These are phyloP conservation scores for Fusarium sublunatum DNA, from an alignment of 2,329 filamentous ascomycete species.

Conservation along the genomic window DNA sequence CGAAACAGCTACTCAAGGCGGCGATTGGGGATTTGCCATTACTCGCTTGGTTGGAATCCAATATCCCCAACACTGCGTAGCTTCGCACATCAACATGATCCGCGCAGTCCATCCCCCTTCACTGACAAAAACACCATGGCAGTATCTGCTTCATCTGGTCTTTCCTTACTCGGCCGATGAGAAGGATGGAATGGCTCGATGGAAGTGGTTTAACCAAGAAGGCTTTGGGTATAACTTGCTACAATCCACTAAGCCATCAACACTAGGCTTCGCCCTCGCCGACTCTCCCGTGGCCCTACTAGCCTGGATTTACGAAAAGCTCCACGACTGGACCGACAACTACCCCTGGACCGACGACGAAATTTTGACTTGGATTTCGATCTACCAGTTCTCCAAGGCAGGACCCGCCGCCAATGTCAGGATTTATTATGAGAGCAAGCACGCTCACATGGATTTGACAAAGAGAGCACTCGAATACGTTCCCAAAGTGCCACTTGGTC, in stretches of 20 bases:
- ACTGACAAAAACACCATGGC: constrained; percentile 63
- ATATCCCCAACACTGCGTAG: constrained; percentile 67
- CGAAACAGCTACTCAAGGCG: constrained; percentile 64
- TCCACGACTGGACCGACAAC: constrained; percentile 78
- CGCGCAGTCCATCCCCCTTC: constrained; percentile 61
- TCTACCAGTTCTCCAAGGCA: constrained; percentile 77
- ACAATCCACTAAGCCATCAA: constrained; percentile 76
- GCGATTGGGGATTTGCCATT: constrained; percentile 77
- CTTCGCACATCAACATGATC: constrained; percentile 65
- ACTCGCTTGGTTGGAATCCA: constrained; percentile 69
- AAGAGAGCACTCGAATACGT: constrained; percentile 40
- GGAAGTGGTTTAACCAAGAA: constrained; percentile 66
- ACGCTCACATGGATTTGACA: constrained; percentile 48
- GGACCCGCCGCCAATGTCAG: constrained; percentile 74
- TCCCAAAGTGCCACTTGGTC: constrained; percentile 55
- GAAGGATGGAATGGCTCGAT: constrained; percentile 60
- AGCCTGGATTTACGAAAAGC: constrained; percentile 84
- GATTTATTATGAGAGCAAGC: constrained; percentile 77
- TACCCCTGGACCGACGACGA: constrained; percentile 83
- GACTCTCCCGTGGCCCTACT: constrained; percentile 78
- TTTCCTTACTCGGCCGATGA: constrained; percentile 58
- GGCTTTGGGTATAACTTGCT: constrained; percentile 54
- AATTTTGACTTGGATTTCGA: constrained; percentile 77
- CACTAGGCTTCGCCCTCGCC: constrained; percentile 74
- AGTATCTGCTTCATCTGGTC: constrained; percentile 65